These are phyloP conservation scores for Quercus rubra DNA, from an alignment of 306 rosid genomes.

Conservation along the genomic window DNA sequence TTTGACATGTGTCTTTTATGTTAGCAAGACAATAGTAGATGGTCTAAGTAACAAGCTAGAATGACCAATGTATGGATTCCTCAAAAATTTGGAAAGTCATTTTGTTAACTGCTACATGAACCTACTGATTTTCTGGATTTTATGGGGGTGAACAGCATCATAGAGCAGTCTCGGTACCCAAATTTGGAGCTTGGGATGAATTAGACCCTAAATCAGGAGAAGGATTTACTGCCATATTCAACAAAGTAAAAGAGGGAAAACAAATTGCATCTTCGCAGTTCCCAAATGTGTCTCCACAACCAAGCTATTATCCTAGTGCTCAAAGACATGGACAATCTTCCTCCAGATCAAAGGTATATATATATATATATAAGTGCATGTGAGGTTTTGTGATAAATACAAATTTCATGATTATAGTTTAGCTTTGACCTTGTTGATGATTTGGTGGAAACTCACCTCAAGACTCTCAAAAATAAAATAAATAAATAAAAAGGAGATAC, in stretches of 20 bases:
- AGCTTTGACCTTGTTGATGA: neutral
- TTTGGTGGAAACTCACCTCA: neutral
- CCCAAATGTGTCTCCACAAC: neutral
- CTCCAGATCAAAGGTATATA: constrained; percentile 26
- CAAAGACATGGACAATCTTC: neutral
- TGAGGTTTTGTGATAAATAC: neutral
- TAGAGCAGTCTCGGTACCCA: constrained; percentile 33
- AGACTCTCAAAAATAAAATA: too few species aligned
- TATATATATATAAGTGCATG: neutral
- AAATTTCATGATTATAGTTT: neutral
- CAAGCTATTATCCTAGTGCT: neutral
- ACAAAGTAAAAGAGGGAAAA: constrained; percentile 33
- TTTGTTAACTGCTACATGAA: neutral
- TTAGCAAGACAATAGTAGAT: too few species aligned
- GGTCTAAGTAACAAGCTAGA: too few species aligned
- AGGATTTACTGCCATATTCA: constrained; percentile 34
- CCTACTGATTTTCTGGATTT: too few species aligned
- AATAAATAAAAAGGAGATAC: neutral
- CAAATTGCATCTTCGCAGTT: neutral
- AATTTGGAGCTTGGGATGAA: constrained; percentile 62
- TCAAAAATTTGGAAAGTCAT: neutral
- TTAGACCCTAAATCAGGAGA: constrained; percentile 48
- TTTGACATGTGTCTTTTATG: too few species aligned
- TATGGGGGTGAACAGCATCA: constrained; percentile 19
- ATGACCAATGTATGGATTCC: too few species aligned